A percentile compares a stretch with the other conserved stretches of the same genome.
phyloP scores from a whole-genome alignment of 2,329 filamentous ascomycete genomes.

The Aspergillus terreus region DNA sequence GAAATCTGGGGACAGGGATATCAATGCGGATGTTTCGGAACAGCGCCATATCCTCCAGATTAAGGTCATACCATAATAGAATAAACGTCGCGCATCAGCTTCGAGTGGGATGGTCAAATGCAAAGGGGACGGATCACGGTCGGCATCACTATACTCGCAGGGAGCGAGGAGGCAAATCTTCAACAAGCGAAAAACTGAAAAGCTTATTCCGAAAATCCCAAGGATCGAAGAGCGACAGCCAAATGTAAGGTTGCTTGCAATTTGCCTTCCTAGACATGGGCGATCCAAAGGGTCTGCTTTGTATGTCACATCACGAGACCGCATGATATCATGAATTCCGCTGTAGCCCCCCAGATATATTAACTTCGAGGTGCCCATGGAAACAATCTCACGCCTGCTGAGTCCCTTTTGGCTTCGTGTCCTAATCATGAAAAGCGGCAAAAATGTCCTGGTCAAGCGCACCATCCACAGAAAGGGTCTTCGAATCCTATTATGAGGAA shows the following conservation, averaged over 20 bases:
- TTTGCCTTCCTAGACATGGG: too few relatives aligned
- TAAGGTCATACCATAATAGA: neutral
- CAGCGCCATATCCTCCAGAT: conserved; percentile 1
- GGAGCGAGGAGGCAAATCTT: neutral
- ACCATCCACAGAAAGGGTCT: neutral
- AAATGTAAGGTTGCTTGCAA: too few relatives aligned
- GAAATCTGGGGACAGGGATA: conserved; percentile 6
- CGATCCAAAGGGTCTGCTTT: neutral
- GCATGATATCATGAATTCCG: neutral
- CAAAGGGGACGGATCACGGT: neutral
- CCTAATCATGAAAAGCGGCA: neutral
- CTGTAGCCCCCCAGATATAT: neutral
- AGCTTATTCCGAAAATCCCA: neutral
- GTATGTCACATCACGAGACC: neutral
- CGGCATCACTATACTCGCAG: neutral
- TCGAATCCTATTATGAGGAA: neutral
- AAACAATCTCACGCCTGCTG: neutral
- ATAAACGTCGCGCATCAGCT: neutral
- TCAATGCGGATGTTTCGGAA: conserved; percentile 11
- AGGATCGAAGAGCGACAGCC: neutral
- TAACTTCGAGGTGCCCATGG: neutral
- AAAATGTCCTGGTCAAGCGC: neutral
- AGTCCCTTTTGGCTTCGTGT: neutral
- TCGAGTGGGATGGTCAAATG: neutral
- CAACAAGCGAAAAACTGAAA: conserved; percentile 6